Base-by-base conservation (phyloP, 2,329 filamentous ascomycete genomes). In the Ophiostoma ulmi region DNA sequence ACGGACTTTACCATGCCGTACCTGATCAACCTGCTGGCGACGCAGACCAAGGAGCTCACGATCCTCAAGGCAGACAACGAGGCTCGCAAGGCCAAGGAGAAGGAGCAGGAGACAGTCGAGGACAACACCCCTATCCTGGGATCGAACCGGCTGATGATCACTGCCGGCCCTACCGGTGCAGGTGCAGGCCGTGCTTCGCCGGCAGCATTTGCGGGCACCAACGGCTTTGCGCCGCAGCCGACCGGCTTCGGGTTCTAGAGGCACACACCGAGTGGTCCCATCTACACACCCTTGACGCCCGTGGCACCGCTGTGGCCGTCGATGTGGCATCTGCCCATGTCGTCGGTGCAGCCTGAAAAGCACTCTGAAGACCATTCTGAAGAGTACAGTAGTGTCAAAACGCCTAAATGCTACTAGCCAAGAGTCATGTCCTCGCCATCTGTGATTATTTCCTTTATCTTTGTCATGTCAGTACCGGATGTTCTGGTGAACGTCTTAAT, bases 1-100 rank as follows among this genome's bases (percentile, higher is more conserved):
- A 89, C 90, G 77, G 95, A 99, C 83, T 99, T 97, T 83, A 97
- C 94, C 67, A 99, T 99, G 96, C 95, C 95, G 22, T 99, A 97
- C 85, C 96, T 99, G 93, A 98, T 99, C 87, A 99, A 98, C 84
- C 91, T 96, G 84, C 85, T 99, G 74, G 88, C 90, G 75, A 93
- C 97, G 81, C 94, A 98, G 82, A 93, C 92, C 55, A 89, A 91
- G 75, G 90, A 96, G 71, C 90, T 99, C 75, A 88, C 93, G 72
- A 80, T 85, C 72, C 87, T 99, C 73, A 97, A 96, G 86, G 92
- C 92, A 73, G 96, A 99, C 81, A 99, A 98, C 78, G 96, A 99
- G 81, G 79, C 78, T n/a, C 78, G 80, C 73, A 78, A 80, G 76
- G 72, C 75, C 70, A 78, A 76, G 75, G 80, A 81, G 74, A 77